Evolutionary conservation across 2,329 filamentous ascomycete genomes (phyloP), one percentile per base, ranked within the genome.

Genomic region (Pseudogymnoascus sp.): DNA sequence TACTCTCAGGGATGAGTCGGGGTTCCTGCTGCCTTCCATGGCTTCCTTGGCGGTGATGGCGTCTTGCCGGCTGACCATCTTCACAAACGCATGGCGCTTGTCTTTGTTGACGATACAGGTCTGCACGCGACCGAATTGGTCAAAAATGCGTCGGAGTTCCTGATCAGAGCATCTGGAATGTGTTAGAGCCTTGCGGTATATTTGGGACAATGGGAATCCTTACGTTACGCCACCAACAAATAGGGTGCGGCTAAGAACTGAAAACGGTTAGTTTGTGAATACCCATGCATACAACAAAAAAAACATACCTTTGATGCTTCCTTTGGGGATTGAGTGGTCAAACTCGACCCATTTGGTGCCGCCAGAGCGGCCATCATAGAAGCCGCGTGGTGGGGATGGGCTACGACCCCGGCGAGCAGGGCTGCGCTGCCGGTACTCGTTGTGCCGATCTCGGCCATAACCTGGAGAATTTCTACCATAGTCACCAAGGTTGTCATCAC

Each of bases 41-140:
- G 87, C 90, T 38, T 89, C 85, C 74, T 96, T 96, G 60, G 95
- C 95, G 66, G 75, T 80, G 64, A 96, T 83, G 12, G 95, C 93
- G 75, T 96, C 91, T 66, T 86, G 83, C 38, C 96, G 91, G 67
- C 86, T 95, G 68, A 95, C 84, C 95, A 99, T 99, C 78, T 99
- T 99, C 72, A 99, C 93, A 74, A 99, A 99, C 5, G 95, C 95
- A 76, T 99, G 95, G 16, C 95, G 90, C 78, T 98, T 99, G 72
- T 99, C 95, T 72, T 91, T 89, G 78, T 99, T 98, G 68, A 97
- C 93, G 68, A 99, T 99, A 77, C 93, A 98, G 1, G 93, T 97
- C 76, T 99, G 95, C 3, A 99, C 95, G 61, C 87, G 81, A 64
- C 95, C 95, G 72, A 88, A 96, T 53, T 86, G 86, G 71, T 80